Conservation (phyloP, 352 stramenopile genomes). For the Globisporangium solare region DNA sequence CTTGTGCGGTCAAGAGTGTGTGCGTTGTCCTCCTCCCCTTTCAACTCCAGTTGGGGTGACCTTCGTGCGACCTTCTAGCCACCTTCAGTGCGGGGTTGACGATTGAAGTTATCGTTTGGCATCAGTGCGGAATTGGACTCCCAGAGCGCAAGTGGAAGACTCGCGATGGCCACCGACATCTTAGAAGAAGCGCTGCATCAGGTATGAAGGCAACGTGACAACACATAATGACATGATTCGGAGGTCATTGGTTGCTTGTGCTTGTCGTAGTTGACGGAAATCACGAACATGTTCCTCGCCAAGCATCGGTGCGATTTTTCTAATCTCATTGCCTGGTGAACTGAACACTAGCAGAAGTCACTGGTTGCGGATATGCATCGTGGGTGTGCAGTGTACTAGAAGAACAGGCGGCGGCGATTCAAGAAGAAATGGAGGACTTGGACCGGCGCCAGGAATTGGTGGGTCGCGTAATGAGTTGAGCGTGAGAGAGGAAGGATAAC, state of each 20-base stretch:
- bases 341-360: no score
- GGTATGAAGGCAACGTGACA: neutral
- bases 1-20: constrained; percentile 1
- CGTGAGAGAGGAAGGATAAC: neutral
- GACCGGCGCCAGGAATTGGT: constrained; percentile 52
- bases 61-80: constrained; percentile 35
- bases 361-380: no score
- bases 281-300: constrained; percentile 9
- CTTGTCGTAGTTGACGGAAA: constrained; percentile 11
- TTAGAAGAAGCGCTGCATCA: constrained; percentile 26
- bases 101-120: constrained; percentile 18
- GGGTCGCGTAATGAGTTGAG: constrained; percentile 1
- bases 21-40: neutral
- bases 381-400: constrained; percentile 34
- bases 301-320: constrained; percentile 12
- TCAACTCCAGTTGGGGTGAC: neutral
- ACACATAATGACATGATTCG: no score
- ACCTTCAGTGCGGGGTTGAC: constrained; percentile 18
- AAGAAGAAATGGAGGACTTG: constrained; percentile 56
- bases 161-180: constrained; percentile 15
- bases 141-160: constrained; percentile 20
- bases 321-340: neutral
- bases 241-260: neutral
- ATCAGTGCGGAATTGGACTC: constrained; percentile 20
- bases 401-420: constrained; percentile 45